Evolutionary conservation across 73 alveolate species (phyloP).

Genomic region (Paraurostyla sp.): DNA sequence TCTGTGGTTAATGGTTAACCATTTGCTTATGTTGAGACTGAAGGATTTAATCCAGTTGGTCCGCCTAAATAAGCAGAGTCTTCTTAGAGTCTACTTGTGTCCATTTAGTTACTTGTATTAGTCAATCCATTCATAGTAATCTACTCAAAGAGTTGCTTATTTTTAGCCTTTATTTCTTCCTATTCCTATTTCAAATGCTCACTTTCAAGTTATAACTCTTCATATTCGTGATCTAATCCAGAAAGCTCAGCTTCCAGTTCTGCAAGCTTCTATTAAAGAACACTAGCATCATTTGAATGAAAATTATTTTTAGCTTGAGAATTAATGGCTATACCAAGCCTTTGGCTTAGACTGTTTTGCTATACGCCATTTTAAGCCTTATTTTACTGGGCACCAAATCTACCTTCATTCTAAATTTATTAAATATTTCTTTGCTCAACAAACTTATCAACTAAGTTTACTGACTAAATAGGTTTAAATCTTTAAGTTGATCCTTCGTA

Average conservation of each 20-base stretch:
- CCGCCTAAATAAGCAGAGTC: background rate
- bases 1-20: background rate
- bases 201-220: constrained; percentile 38
- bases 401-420: background rate
- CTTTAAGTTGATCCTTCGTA: constrained; percentile 2
- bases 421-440: background rate
- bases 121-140: background rate
- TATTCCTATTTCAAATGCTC: constrained; percentile 35
- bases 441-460: constrained; percentile 27
- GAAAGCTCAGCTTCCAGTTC: constrained; percentile 67
- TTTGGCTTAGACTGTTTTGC: background rate
- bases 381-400: background rate
- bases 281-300: constrained; percentile 60
- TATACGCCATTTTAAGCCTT: background rate
- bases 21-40: background rate
- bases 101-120: background rate
- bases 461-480: constrained; percentile 15
- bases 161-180: constrained; percentile 3
- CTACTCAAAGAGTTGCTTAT: constrained; percentile 9
- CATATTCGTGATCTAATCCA: constrained; percentile 67
- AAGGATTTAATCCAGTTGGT: background rate
- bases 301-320: constrained; percentile 2
- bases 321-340: background rate
- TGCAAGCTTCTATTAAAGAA: constrained; percentile 51
- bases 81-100: background rate